Evolutionary conservation across 371 early-diverging fungal species (phyloP).

Genomic region (Mucor lusitanicus): DNA sequence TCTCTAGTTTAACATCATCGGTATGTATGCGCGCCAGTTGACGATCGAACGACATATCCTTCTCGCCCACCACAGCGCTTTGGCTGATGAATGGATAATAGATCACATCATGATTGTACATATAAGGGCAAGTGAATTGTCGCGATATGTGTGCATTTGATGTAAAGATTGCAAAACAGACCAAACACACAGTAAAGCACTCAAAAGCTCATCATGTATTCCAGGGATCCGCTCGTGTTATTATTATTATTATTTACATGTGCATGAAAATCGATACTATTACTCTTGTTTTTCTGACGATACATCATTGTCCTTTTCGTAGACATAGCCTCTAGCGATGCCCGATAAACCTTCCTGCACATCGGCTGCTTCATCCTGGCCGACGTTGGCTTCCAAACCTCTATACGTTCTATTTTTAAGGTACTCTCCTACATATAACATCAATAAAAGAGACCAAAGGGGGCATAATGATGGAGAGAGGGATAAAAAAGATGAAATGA

Average conservation of each 20-base stretch:
- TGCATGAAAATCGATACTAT: background rate
- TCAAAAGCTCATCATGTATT: background rate
- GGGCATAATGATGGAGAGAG: background rate
- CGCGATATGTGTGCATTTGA: constrained; percentile 2
- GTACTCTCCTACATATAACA: constrained; percentile 53
- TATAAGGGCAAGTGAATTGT: background rate
- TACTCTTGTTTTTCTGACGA: background rate
- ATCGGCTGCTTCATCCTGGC: constrained; percentile 63
- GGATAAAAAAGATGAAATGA: background rate
- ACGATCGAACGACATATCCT: constrained; percentile 9
- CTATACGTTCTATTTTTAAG: constrained; percentile 73
- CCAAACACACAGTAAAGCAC: background rate
- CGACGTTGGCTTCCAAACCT: constrained; percentile 77
- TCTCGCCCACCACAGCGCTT: background rate
- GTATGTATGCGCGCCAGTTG: constrained; percentile 31
- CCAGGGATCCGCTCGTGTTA: background rate
- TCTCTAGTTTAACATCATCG: constrained; percentile 5
- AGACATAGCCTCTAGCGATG: constrained; percentile 81
- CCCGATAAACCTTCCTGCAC: constrained; percentile 84
- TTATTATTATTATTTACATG: constrained; percentile 3
- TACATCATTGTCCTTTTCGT: constrained; percentile 32
- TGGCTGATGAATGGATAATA: background rate
- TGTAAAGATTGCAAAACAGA: background rate
- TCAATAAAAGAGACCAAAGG: background rate
- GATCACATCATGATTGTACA: background rate